Conservation (phyloP, 768 basidiomycete species). For the Lactifluus volemus region DNA sequence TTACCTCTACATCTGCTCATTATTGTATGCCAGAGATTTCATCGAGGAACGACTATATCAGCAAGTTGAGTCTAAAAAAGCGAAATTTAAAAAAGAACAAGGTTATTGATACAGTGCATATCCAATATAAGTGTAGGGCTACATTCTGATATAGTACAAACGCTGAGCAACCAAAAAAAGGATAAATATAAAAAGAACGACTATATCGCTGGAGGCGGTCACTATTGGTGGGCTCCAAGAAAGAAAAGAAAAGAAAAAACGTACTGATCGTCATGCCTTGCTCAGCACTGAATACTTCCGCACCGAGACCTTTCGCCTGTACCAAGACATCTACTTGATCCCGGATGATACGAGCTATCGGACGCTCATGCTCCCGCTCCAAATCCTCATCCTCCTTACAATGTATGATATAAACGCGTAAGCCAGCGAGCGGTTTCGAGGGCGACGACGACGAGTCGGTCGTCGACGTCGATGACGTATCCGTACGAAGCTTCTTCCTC, state of each 20-base stretch:
- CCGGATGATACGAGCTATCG: slow-evolving; percentile 59
- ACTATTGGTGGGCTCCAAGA: not conserved
- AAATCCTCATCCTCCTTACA: slow-evolving; percentile 74
- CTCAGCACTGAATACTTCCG: slow-evolving; percentile 57
- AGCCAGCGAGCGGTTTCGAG: slow-evolving; percentile 43
- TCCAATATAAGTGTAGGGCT: slow-evolving; percentile 26
- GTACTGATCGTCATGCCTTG: slow-evolving; percentile 79
- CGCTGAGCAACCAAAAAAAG: not conserved
- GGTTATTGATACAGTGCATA: slow-evolving; percentile 13
- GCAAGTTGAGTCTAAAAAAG: no score
- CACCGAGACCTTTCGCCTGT: slow-evolving; percentile 53
- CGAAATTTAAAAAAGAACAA: not conserved
- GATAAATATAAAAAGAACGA: not conserved
- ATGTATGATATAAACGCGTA: slow-evolving; percentile 75
- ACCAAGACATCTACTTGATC: slow-evolving; percentile 63
- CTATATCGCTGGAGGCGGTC: slow-evolving; percentile 7
- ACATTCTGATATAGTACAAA: slow-evolving; percentile 32
- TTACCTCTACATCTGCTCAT: slow-evolving; percentile 13
- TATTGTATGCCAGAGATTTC: slow-evolving; percentile 8
- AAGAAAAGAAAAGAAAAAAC: not conserved
- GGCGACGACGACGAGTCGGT: slow-evolving; percentile 28
- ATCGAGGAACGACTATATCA: not conserved
- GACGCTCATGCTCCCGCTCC: slow-evolving; percentile 36
- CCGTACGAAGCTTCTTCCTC: slow-evolving; percentile 33
- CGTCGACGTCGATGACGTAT: slow-evolving; percentile 25